Base-by-base conservation (phyloP, 257 asterid genomes). In the Primulina tabacum region DNA sequence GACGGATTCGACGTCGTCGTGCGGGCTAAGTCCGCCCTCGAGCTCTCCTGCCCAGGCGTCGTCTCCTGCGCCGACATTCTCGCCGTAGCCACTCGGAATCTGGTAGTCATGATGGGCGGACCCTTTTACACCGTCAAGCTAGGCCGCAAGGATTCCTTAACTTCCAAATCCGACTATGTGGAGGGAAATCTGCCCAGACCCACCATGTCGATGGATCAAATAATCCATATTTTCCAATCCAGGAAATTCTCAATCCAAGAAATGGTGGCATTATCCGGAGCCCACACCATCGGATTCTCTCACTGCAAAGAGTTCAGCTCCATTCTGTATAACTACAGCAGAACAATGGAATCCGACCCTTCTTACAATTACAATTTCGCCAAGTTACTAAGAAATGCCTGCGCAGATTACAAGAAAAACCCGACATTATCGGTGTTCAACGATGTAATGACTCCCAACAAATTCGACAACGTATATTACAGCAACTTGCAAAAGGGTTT, bases 41-140 rank as follows among this genome's bases (percentile, higher is more conserved):
- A 92, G 69, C 92, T 92, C 38, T 62, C 82, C 24, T 92, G 98
- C 79, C 97, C 97, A 5, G 93, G 95, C 33, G 82, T 82, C 6
- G 98, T 93, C 18, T 93, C 98, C 24, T 93, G 98, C 71, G 86
- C 98, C 67, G 97, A 93, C 34, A 93, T 93, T 7, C 85, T 93
- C 67, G 88, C 97, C 64, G 89, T 81, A 16, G 95, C 98, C 18
- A 55, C 96, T 4, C 86, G 98, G 62, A 90, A 93, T 67, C 94
- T 93, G 17, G 95, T 93, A 5, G 81, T 80, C 3, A 87, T 85
- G 91, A 78, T 82, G 66, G 98, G 98, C 32, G 98, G 98, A 7
- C 98, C 98, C 2, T 86, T 57, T 70, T 90, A 90, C 82, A 28
- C 81, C 0, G 95, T 93, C 10, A 71, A 65, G 4, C 38, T 87